Conservation (phyloP, 2,329 filamentous ascomycete genomes). For the Fusarium bactridioides region DNA sequence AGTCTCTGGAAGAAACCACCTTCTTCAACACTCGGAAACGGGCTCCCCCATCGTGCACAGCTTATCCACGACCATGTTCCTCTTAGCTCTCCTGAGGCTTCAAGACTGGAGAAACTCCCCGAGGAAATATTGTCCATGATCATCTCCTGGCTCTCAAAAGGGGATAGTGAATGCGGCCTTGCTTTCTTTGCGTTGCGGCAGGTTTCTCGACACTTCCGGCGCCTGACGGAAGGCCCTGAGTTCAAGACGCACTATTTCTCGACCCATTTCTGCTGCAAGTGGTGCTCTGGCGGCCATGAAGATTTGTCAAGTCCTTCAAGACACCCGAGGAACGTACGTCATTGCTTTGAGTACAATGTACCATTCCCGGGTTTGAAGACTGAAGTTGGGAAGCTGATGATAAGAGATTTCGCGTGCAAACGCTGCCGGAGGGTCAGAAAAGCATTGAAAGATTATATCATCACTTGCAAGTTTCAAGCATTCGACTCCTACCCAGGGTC, state of each 20-base stretch:
- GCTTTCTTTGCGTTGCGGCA: not conserved
- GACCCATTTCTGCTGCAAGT: not conserved
- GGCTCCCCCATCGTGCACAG: not conserved
- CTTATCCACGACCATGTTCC: not conserved
- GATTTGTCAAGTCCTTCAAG: not conserved
- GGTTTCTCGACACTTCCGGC: not conserved
- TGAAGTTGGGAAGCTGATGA: not conserved
- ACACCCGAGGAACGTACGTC: not conserved
- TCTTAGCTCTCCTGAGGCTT: not conserved
- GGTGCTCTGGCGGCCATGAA: not conserved
- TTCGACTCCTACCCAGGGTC: fast-evolving
- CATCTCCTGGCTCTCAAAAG: not conserved
- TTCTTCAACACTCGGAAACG: not conserved
- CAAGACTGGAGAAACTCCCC: not conserved
- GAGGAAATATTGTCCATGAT: not conserved
- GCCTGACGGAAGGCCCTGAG: not conserved
- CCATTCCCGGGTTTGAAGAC: not conserved
- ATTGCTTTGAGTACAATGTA: not conserved
- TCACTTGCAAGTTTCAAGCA: not conserved
- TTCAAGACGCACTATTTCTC: not conserved
- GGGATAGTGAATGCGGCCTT: not conserved
- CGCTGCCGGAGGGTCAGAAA: not conserved
- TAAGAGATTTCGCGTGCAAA: not conserved
- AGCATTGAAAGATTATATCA: fast-evolving
- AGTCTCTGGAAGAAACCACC: not conserved